These are phyloP conservation scores for Plantago ovata DNA, from an alignment of 257 asterid species.

Conservation along the genomic window DNA sequence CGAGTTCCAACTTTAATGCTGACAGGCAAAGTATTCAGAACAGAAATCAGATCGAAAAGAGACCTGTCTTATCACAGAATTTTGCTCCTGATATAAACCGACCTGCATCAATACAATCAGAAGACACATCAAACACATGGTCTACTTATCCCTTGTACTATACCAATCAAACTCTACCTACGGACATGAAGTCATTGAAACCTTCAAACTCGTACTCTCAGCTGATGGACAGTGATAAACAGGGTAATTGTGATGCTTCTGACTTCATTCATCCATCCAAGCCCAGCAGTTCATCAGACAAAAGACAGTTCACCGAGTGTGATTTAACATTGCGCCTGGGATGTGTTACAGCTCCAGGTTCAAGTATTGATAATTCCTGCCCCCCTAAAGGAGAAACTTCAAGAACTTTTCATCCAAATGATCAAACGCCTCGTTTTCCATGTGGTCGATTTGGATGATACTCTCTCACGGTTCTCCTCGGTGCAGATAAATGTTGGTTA, in stretches of 20 bases:
- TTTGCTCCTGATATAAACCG: conserved; percentile 20
- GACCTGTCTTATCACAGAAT: conserved; percentile 22
- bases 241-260: conserved; percentile 22
- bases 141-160: conserved; percentile 60
- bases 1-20: conserved; percentile 17
- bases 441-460: not conserved
- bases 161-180: conserved; percentile 31
- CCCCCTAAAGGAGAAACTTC: conserved; percentile 30
- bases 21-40: conserved; percentile 14
- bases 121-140: conserved; percentile 35
- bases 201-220: conserved; percentile 27
- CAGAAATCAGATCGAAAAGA: conserved; percentile 18
- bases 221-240: conserved; percentile 23
- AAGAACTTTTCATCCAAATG: conserved; percentile 23
- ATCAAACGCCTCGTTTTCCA: conserved; percentile 22
- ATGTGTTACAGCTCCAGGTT: conserved; percentile 36
- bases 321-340: conserved; percentile 84
- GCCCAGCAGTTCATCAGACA: conserved; percentile 19
- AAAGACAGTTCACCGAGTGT: conserved; percentile 41
- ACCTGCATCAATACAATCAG: conserved; percentile 22
- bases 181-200: conserved; percentile 15
- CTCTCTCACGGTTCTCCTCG: not conserved
- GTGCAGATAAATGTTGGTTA: conserved; percentile 8
- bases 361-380: conserved; percentile 19
- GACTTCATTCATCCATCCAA: conserved; percentile 21